Base-by-base conservation (phyloP, 306 rosid species). In the Dalbergia cochinchinensis region DNA sequence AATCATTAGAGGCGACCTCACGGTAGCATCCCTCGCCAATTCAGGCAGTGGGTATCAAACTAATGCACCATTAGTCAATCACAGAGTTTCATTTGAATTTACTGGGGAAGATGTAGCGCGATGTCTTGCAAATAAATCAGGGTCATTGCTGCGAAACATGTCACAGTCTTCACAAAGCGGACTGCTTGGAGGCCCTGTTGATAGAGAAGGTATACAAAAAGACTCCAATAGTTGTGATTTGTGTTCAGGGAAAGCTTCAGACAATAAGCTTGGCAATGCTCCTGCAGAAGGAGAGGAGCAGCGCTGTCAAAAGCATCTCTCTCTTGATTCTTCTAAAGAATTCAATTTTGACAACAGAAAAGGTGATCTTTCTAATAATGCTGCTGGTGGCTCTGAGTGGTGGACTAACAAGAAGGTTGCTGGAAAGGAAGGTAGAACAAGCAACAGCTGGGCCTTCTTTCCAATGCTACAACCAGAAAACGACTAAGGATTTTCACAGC, bases 71-170 rank as follows among this genome's bases (percentile, higher is more conserved):
- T 42, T 89, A 50, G 82, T 84, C 33, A 73, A 92, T 85, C 97
- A 89, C 82, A 88, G 97, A 84, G 97, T 92, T 66, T 92, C 97
- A 64, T 92, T 92, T 72, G 97, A 92, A 79, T 88, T 92, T 58
- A 88, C 92, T n/a, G 92, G 90, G n/a, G 97, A 88, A 81, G 97
- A 88, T 82, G 91, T 92, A 45, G 88, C 94, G 2, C 88, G 85
- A 18, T 88, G 92, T 78, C 97, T 90, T 57, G 94, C 92, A 59
- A 92, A 75, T 64, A 92, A 90, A 58, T 74, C 91, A 44, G 58
- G 57, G 51, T 35, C 71, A 81, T 82, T 87, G 20, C 42, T 34
- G 62, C 77, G 82, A 84, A 84, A 80, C 34, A 20, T 65, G 78
- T 61, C 92, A 59, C 85, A 84, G 45, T 79, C 86, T 60, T 80